Percentiles rank a stretch among this genome's conserved stretches.
Evolutionary conservation across 2,329 filamentous ascomycete genomes (phyloP).

Genomic region (Byssoonygena ceratinophila): DNA sequence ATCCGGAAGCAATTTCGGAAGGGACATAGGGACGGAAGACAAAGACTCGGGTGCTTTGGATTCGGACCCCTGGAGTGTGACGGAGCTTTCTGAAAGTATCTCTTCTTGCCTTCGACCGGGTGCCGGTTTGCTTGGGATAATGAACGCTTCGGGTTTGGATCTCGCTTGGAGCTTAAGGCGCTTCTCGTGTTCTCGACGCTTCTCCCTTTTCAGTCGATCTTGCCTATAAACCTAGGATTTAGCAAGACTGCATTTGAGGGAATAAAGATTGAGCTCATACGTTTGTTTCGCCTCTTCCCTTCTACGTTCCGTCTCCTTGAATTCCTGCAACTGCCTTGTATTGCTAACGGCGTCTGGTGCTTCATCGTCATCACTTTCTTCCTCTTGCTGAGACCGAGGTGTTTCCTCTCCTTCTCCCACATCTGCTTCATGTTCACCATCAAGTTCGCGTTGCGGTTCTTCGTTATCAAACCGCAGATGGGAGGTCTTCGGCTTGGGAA

Average conservation of each 20-base stretch:
- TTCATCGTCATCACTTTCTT: slow-evolving; percentile 32
- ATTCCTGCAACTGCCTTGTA: slow-evolving; percentile 29
- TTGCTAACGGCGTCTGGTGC: slow-evolving; percentile 36
- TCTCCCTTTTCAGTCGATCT: slow-evolving; percentile 31
- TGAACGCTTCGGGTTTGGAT: slow-evolving; percentile 22
- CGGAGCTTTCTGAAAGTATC: slow-evolving; percentile 33
- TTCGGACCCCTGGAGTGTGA: slow-evolving; percentile 31
- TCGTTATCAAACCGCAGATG: slow-evolving; percentile 36
- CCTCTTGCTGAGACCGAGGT: slow-evolving; percentile 21
- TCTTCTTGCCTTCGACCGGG: slow-evolving; percentile 24
- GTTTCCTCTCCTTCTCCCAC: slow-evolving; percentile 13
- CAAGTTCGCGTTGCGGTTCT: slow-evolving; percentile 22
- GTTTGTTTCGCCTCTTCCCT: slow-evolving; percentile 30
- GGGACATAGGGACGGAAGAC: slow-evolving; percentile 24
- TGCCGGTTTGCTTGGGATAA: slow-evolving; percentile 10
- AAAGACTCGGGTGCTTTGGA: slow-evolving; percentile 24
- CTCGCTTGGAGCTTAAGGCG: slow-evolving; percentile 30
- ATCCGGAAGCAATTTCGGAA: slow-evolving; percentile 43
- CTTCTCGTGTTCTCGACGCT: slow-evolving; percentile 33
- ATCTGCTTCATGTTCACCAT: slow-evolving; percentile 16
- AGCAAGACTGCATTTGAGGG: slow-evolving; percentile 12
- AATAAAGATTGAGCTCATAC: slow-evolving; percentile 21
- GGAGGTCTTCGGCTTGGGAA: slow-evolving; percentile 18
- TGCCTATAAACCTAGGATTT: slow-evolving; percentile 24
- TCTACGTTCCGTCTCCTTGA: slow-evolving; percentile 33